These are phyloP conservation scores for Aspergillus carlsbadensis DNA, from an alignment of 495 filamentous ascomycete genomes.

Conservation along the genomic window DNA sequence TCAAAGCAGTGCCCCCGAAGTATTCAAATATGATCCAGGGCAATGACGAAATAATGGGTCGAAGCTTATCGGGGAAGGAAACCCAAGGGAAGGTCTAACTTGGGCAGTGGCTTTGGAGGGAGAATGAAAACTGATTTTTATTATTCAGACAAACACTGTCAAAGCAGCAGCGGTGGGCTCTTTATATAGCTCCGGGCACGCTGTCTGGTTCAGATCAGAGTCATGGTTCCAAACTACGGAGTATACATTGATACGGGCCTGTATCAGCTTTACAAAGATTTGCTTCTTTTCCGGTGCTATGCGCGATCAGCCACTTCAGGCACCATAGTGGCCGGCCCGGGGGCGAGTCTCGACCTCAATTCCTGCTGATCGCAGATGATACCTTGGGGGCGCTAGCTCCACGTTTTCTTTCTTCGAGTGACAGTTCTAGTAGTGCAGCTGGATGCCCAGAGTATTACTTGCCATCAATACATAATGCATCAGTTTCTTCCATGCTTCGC, in stretches of 20 bases:
- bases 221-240: constrained; percentile 8
- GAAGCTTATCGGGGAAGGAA: constrained; percentile 15
- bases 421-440: background rate
- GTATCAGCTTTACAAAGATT: background rate
- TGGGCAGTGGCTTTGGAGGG: background rate
- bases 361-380: constrained; percentile 10
- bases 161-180: background rate
- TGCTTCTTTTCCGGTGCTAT: constrained; percentile 22
- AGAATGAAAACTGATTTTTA: background rate
- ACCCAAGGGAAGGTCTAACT: background rate
- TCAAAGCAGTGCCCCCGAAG: background rate
- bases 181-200: constrained; percentile 1
- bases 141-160: background rate
- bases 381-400: constrained; percentile 1
- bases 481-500: background rate
- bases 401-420: constrained; percentile 6
- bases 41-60: constrained; percentile 12
- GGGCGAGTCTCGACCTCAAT: constrained; percentile 13
- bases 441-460: background rate
- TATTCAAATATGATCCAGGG: constrained; percentile 4
- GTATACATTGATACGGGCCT: background rate
- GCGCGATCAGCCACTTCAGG: constrained; percentile 27
- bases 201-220: background rate
- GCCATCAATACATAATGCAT: background rate
- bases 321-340: constrained; percentile 23